A percentile compares a stretch with the other conserved stretches of the same genome.
Evolutionary conservation across 495 filamentous ascomycete genomes (phyloP).

Genomic region (Neurospora sp.): DNA sequence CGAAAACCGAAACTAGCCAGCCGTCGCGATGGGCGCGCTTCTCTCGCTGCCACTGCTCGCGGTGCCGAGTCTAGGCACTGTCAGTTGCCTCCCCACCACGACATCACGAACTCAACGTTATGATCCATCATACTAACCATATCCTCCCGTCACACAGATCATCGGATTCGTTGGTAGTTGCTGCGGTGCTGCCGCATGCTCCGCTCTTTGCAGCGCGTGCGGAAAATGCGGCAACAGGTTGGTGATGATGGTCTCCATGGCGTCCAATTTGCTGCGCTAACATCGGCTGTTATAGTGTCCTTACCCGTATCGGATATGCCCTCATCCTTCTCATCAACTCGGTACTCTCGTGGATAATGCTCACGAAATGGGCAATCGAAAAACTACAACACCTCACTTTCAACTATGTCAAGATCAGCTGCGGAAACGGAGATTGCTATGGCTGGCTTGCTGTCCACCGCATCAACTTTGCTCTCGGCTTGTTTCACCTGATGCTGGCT

Average conservation of each 20-base stretch:
- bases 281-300: slow-evolving; percentile 51
- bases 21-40: slow-evolving; percentile 70
- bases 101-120: neutral
- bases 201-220: slow-evolving; percentile 85
- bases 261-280: neutral
- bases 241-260: neutral
- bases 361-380: slow-evolving; percentile 96
- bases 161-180: slow-evolving; percentile 71
- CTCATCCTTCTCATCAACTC: slow-evolving; percentile 94
- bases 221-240: slow-evolving; percentile 96
- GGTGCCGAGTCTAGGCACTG: slow-evolving; percentile 74
- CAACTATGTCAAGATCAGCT: slow-evolving; percentile 90
- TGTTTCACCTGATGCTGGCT: slow-evolving; percentile 84
- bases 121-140: slow-evolving; percentile 3
- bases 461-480: slow-evolving; percentile 92
- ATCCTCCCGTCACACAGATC: slow-evolving; percentile 39
- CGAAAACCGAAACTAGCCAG: neutral
- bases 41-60: slow-evolving; percentile 84
- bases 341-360: slow-evolving; percentile 96
- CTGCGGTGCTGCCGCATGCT: slow-evolving; percentile 92
- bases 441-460: slow-evolving; percentile 94
- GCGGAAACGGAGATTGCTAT: slow-evolving; percentile 82
- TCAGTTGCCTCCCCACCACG: slow-evolving; percentile 37
- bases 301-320: slow-evolving; percentile 94
- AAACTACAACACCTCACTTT: slow-evolving; percentile 84